A percentile compares a stretch with the other conserved stretches of the same genome.
These are phyloP conservation scores for Dacryopinax primogenitus DNA, from an alignment of 768 basidiomycete genomes.

Conservation along the genomic window DNA sequence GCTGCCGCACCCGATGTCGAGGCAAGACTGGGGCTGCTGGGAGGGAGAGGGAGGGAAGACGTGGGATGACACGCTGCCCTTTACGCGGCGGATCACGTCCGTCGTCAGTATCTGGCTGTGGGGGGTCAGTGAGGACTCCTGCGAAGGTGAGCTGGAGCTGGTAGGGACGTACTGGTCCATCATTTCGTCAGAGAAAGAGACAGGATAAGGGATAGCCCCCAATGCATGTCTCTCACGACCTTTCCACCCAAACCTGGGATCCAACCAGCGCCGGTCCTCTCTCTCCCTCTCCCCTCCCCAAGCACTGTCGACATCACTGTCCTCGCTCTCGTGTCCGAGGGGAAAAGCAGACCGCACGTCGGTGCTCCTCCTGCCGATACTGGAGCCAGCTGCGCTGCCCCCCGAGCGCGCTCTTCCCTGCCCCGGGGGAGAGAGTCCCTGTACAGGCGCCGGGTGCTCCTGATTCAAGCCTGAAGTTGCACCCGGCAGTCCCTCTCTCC, in stretches of 20 bases:
- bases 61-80: neutral
- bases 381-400: neutral
- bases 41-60: neutral
- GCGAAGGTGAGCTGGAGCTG: too few species aligned
- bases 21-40: neutral
- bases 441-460: too few species aligned
- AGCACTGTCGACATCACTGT: neutral
- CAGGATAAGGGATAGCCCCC: neutral
- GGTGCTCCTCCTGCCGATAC: neutral
- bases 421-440: neutral
- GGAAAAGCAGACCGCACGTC: neutral
- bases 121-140: neutral
- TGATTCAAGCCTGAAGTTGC: neutral
- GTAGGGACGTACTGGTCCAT: neutral
- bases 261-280: neutral
- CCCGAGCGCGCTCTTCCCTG: too few species aligned
- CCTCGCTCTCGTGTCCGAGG: too few species aligned
- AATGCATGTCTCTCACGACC: neutral
- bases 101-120: neutral
- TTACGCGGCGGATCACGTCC: neutral
- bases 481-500: neutral
- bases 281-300: neutral
- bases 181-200: neutral
- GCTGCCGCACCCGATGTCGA: constrained; percentile 2
- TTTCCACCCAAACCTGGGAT: neutral